Evolutionary conservation across 2,329 filamentous ascomycete species (phyloP).

Genomic region (Lachnellula arida): DNA sequence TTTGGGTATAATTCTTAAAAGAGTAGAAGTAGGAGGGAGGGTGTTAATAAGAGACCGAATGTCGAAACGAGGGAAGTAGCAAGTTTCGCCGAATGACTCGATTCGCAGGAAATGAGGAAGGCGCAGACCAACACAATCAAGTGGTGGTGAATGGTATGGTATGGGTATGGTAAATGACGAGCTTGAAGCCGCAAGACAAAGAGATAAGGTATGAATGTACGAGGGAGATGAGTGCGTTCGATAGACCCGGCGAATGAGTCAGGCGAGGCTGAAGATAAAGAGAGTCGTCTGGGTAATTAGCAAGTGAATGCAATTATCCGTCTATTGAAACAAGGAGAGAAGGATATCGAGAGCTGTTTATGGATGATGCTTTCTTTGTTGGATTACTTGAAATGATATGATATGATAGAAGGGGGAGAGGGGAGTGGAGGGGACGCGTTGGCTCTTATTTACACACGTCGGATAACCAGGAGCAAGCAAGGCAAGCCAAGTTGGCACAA

Average conservation of each 20-base stretch:
- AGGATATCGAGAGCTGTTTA: background rate
- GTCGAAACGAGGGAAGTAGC: slow-evolving; percentile 19
- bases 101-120: slow-evolving; percentile 8
- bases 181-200: slow-evolving; percentile 11
- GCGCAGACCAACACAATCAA: slow-evolving; percentile 21
- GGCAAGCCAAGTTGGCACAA: background rate
- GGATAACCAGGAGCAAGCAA: background rate
- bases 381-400: background rate
- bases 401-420: slow-evolving; percentile 1
- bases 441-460: slow-evolving; percentile 6
- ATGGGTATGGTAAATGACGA: slow-evolving; percentile 3
- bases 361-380: slow-evolving; percentile 3
- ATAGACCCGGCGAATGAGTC: slow-evolving; percentile 19
- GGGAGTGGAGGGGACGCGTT: slow-evolving; percentile 1
- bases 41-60: slow-evolving; percentile 13
- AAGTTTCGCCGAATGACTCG: slow-evolving; percentile 22
- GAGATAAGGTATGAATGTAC: slow-evolving; percentile 5
- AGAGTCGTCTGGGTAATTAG: slow-evolving; percentile 14
- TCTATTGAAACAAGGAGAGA: slow-evolving; percentile 3
- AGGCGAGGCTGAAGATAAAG: slow-evolving; percentile 19
- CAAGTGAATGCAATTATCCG: slow-evolving; percentile 22
- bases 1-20: background rate
- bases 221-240: slow-evolving; percentile 1
- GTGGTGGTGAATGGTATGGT: slow-evolving; percentile 11
- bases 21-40: slow-evolving; percentile 4